Conservation (phyloP, 306 rosid genomes). For the Sicyos baderoa region DNA sequence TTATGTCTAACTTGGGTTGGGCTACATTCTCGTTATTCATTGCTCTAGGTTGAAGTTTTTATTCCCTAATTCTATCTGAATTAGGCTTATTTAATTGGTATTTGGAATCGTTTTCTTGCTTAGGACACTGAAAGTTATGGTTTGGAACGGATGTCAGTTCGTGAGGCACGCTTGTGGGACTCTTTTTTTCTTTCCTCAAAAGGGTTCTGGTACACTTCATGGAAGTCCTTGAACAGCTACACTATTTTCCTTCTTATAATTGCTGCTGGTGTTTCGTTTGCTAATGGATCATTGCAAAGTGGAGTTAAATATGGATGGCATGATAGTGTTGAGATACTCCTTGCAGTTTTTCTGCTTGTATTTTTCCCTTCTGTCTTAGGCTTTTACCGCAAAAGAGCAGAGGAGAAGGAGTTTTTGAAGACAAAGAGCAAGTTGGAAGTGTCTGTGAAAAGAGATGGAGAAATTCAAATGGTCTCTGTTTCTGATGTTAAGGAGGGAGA, state of each 20-base stretch:
- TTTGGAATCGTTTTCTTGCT: neutral
- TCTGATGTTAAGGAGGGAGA: slow-evolving; percentile 40
- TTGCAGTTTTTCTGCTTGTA: slow-evolving; percentile 30
- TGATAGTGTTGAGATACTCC: slow-evolving; percentile 39
- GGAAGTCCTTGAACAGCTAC: slow-evolving; percentile 25
- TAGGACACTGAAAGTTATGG: slow-evolving; percentile 1
- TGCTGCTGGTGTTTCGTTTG: slow-evolving; percentile 37
- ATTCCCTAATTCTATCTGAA: too few relatives aligned
- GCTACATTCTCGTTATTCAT: too few relatives aligned
- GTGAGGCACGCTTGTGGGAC: neutral
- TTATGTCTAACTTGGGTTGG: too few relatives aligned
- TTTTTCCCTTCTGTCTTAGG: slow-evolving; percentile 25
- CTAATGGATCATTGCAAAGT: slow-evolving; percentile 32
- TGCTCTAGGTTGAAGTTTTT: too few relatives aligned
- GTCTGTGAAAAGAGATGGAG: slow-evolving; percentile 28
- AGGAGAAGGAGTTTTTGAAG: slow-evolving; percentile 21
- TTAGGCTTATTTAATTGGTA: neutral
- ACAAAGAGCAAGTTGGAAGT: slow-evolving; percentile 23
- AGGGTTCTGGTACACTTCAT: slow-evolving; percentile 24
- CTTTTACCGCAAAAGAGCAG: slow-evolving; percentile 25
- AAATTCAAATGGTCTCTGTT: neutral
- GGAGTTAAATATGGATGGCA: slow-evolving; percentile 55
- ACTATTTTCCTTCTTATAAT: slow-evolving; percentile 27
- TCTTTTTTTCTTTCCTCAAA: neutral
- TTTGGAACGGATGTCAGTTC: neutral